These are phyloP conservation scores for Tephrocybe sp. DNA, from an alignment of 768 basidiomycete genomes.

Conservation along the genomic window DNA sequence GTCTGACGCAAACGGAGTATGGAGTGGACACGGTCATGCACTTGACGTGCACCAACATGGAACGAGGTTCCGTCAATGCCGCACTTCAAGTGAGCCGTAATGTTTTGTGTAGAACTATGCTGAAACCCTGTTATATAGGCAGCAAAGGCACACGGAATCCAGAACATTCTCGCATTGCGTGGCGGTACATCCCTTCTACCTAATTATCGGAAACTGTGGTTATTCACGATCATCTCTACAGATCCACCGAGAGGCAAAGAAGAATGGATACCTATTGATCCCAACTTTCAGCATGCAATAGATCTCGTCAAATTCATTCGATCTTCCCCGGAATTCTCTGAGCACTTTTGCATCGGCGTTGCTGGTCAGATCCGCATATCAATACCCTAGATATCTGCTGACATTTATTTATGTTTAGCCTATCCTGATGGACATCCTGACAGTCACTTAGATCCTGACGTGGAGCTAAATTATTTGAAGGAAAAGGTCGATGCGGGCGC, in stretches of 20 bases:
- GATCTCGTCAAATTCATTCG: conserved; percentile 94
- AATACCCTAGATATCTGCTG: neutral
- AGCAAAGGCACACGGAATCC: conserved; percentile 78
- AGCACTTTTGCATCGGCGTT: conserved; percentile 91
- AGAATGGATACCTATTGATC: conserved; percentile 85
- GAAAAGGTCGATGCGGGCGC: conserved; percentile 93
- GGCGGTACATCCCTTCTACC: conserved; percentile 57
- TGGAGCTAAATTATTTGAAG: conserved; percentile 69
- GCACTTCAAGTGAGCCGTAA: conserved; percentile 65
- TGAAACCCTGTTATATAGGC: conserved; percentile 40
- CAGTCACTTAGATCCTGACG: conserved; percentile 51
- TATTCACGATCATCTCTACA: conserved; percentile 24
- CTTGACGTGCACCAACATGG: conserved; percentile 97
- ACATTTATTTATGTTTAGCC: conserved; percentile 39
- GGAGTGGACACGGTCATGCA: conserved; percentile 88
- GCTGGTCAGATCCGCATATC: conserved; percentile 54
- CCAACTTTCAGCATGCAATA: conserved; percentile 76
- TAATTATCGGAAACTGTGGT: neutral
- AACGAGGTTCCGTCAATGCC: conserved; percentile 80
- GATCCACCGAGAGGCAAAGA: conserved; percentile 95
- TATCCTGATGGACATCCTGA: conserved; percentile 92
- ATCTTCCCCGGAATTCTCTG: conserved; percentile 68
- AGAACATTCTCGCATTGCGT: conserved; percentile 88
- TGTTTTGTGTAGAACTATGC: conserved; percentile 6
- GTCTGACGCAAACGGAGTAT: conserved; percentile 67